Base-by-base conservation (phyloP, 2,329 filamentous ascomycete genomes). In the Curvularia sp. region DNA sequence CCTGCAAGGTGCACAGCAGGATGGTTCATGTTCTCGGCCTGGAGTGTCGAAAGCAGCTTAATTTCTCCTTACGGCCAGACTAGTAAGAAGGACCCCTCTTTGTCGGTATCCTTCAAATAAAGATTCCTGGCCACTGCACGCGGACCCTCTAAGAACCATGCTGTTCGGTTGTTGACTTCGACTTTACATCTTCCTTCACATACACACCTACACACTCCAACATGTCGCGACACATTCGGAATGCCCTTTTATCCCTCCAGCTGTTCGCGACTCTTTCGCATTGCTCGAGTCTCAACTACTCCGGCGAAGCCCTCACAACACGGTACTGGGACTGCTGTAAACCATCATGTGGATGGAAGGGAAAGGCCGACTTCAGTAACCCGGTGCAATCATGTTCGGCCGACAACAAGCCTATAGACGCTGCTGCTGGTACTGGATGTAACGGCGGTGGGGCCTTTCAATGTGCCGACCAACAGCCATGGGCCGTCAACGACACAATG, bases 291-390 rank as follows among this genome's bases (percentile, higher is more conserved):
- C 65, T 72, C 51, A 67, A 72, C 53, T 65, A 71, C 53, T 69
- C 66, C 41, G 73, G 75, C 33, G 67, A 71, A 42, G 73, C 73
- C 15, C 41, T 75, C 41, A 77, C 75, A 12, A 76, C 73, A 42
- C 73, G 75, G 10, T 77, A 71, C 62, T 78, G 74, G 74, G 88
- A 90, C 73, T 90, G 88, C 80, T 90, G 88, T 79, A 91, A 91
- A 80, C 84, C 87, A 24, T 88, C 86, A 20, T 90, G 88, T 73
- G 81, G 81, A 3, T 83, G 87, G 87, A 72, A 80, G 12, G 81
- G 75, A 53, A 89, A 89, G 73, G 85, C 83, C 13, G 61, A 79
- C 41, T 81, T 86, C 72, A 78, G 75, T 57, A 70, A 72, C 49
- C 83, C 85, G 13, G 83, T 87, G 35, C 75, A 77, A 18, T 83